These are phyloP conservation scores for Lodderomyces elongisporus DNA, from an alignment of 1,139 yeast genomes.

Conservation along the genomic window DNA sequence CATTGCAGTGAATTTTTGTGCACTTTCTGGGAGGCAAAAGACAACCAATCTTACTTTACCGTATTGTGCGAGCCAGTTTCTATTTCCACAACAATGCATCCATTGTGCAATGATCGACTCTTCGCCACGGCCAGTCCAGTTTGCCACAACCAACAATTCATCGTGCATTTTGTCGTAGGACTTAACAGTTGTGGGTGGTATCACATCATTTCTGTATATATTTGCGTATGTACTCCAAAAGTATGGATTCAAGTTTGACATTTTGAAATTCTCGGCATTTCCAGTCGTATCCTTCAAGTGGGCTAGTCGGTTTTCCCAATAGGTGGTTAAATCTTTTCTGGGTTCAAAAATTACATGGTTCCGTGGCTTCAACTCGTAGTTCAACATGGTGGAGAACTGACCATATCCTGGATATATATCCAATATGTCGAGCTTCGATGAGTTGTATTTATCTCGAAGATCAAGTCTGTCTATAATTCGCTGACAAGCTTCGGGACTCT, in stretches of 20 bases:
- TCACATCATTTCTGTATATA: constrained; percentile 10
- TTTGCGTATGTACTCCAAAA: constrained; percentile 54
- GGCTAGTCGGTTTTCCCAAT: constrained; percentile 23
- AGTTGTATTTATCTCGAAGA: constrained; percentile 37
- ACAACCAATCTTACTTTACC: constrained; percentile 72
- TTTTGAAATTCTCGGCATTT: constrained; percentile 26
- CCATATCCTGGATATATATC: constrained; percentile 64
- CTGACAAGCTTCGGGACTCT: constrained; percentile 27
- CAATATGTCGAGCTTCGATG: constrained; percentile 48
- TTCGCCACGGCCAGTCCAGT: constrained; percentile 51
- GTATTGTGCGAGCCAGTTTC: constrained; percentile 70
- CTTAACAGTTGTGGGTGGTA: constrained; percentile 34
- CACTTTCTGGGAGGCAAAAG: constrained; percentile 56
- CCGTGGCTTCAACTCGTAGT: constrained; percentile 53
- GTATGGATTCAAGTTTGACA: constrained; percentile 48
- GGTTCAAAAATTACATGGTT: constrained; percentile 58
- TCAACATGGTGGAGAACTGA: constrained; percentile 48
- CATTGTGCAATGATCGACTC: constrained; percentile 76
- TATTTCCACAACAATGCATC: constrained; percentile 61
- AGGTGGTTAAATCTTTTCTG: constrained; percentile 31
- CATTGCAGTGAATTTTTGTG: constrained; percentile 54
- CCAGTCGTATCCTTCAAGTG: constrained; percentile 19
- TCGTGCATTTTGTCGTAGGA: constrained; percentile 50
- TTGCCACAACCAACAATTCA: constrained; percentile 60
- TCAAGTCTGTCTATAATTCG: constrained; percentile 39